Conservation (phyloP, 2,329 filamentous ascomycete genomes). For the Diaporthe destruens region DNA sequence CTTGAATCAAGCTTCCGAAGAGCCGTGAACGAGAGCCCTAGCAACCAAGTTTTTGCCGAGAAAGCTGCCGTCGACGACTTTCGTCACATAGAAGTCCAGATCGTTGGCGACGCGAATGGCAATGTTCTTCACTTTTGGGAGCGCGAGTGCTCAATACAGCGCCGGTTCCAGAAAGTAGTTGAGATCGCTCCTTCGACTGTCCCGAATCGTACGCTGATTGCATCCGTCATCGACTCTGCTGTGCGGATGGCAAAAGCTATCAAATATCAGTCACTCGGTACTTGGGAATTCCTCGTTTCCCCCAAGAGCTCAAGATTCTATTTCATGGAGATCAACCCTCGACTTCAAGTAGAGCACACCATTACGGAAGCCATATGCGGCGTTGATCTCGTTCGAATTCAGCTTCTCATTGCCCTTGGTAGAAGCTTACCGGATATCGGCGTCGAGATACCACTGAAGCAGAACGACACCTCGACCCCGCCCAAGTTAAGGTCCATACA, state of each 20-base stretch:
- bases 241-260: conserved; percentile 54
- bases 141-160: conserved; percentile 70
- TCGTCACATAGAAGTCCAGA: conserved; percentile 72
- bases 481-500: conserved; percentile 61
- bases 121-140: conserved; percentile 69
- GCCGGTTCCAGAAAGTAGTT: conserved; percentile 72
- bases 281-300: conserved; percentile 74
- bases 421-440: conserved; percentile 53
- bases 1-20: conserved; percentile 61
- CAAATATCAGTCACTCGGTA: conserved; percentile 70
- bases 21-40: conserved; percentile 70
- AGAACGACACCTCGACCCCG: conserved; percentile 32
- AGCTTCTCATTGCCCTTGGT: conserved; percentile 67
- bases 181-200: conserved; percentile 69
- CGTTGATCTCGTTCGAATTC: conserved; percentile 66
- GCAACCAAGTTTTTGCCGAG: conserved; percentile 68
- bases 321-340: conserved; percentile 72
- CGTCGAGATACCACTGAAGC: conserved; percentile 53
- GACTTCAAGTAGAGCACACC: conserved; percentile 73
- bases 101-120: conserved; percentile 67
- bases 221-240: conserved; percentile 33
- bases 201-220: conserved; percentile 58
- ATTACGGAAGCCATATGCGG: conserved; percentile 68
- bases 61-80: conserved; percentile 72
- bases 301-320: conserved; percentile 62